Base-by-base conservation (phyloP, 371 early-diverging fungal species). In the Mucor racemosus region DNA sequence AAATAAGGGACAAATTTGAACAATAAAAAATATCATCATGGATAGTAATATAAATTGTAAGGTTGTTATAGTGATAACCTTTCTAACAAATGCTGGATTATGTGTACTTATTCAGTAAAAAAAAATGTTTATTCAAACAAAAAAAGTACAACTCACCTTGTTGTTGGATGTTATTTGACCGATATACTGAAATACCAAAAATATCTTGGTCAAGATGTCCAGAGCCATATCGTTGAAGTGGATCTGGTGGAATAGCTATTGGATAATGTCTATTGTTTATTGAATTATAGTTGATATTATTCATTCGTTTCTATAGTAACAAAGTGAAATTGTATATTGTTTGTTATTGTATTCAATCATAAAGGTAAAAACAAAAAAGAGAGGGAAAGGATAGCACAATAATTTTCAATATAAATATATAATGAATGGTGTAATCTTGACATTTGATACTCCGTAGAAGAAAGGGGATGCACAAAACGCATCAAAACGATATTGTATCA, bases 41-140 rank as follows among this genome's bases (percentile, higher is more conserved):
- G 55, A 67, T 77, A 77, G 58, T 69, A 69, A 77, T 92, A 92
- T 63, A 90, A 86, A 71, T 90, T 91, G 26, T 80, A 85, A 35
- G 91, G 64, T 56, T 10, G 72, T 68, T 7, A 72, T 72, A 10
- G 31, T 15, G 3, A 72, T 50, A 1, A 72, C 65, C 34, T 65
- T 72, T 61, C 72, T 55, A 57, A 68, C 64, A 62, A 72, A 72
- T 10, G 44, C 71, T 71, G 53, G 8, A 11, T 1, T 6, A 34
- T 17, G 7, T 10, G 19, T 54, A 14, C 1, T 21, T 39, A 10
- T 14, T 39, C 7, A 39, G 10, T 41, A 44, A 17, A 26, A 0
- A n/a, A n/a, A n/a, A n/a, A n/a, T n/a, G n/a, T n/a, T n/a, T n/a
- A n/a, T n/a, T n/a, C n/a, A n/a, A n/a, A n/a, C n/a, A n/a, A n/a